Evolutionary conservation across 441 rosid species (phyloP), one percentile per base, ranked within the genome.

Genomic region (Aquilaria agallochum): DNA sequence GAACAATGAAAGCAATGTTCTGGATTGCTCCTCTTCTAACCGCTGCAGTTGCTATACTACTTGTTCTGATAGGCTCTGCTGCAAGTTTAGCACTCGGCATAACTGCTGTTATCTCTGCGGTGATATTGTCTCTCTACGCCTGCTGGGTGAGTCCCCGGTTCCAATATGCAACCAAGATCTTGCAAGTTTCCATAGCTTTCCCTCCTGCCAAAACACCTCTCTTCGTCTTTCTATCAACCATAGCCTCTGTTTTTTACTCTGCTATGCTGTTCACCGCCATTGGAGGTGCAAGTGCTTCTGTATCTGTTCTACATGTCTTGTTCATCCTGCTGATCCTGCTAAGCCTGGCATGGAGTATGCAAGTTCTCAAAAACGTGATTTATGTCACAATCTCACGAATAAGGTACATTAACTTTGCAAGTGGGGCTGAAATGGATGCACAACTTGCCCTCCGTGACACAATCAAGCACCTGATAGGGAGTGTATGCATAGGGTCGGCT

Each of bases 301-400:
- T 83, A 66, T 83, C 86, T 27, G 58, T 14, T 44, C 56, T 77
- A 11, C 92, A 89, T 68, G 56, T 66, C 48, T 36, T 77, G 71
- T 84, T 87, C 86, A 84, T 83, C 56, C 13, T 70, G 2, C 50
- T 76, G 13, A 77, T 84, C 76, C 48, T 90, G 76, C 65, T 83
- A 13, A 81, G 88, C 84, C 80, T 88, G 63, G 55, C 73, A 34
- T 92, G 98, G 97, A 83, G 77, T 30, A 72, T 79, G 90, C 96
- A 90, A 66, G 89, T 82, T 62, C 67, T 83, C 60, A 92, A 79
- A 76, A 84, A 92, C 66, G 68, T 75, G 44, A 50, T 82, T 70
- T 83, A 67, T 56, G 84, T 87, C 10, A 79, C 90, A 13, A 65
- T 92, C 32, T 80, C 97, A 1, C 79, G 84, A 15, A 62, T 86